phyloP scores from a whole-genome alignment of 2,329 filamentous ascomycete species.

The Cucurbitaria berberidis region DNA sequence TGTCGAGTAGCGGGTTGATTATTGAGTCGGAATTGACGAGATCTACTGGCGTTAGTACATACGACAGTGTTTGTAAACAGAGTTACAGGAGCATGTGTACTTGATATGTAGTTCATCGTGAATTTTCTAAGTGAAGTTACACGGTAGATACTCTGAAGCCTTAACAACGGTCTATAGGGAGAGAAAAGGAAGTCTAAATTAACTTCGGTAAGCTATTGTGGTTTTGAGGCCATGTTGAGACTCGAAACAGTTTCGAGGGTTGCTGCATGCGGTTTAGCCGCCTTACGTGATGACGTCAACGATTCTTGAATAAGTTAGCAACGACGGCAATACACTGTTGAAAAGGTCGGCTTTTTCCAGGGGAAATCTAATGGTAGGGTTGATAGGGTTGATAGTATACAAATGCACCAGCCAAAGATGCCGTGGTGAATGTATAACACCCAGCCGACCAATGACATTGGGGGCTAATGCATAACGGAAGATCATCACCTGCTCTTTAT shows the following conservation, averaged over 20 bases:
- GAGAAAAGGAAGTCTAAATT: neutral
- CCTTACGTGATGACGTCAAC: constrained; percentile 32
- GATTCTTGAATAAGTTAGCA: constrained; percentile 8
- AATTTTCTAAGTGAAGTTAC: neutral
- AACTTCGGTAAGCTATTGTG: constrained; percentile 5
- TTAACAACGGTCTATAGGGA: neutral
- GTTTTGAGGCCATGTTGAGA: constrained; percentile 26
- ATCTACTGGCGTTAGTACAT: constrained; percentile 17
- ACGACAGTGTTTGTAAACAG: neutral
- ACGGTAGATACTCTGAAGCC: neutral
- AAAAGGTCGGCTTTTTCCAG: neutral
- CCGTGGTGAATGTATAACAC: too few species aligned
- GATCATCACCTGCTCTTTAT: too few species aligned
- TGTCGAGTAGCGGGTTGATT: constrained; percentile 61
- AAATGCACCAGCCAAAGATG: too few species aligned
- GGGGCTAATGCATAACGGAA: too few species aligned
- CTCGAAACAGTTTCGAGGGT: constrained; percentile 24
- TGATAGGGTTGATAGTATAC: too few species aligned
- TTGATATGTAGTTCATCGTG: constrained; percentile 44
- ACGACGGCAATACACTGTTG: neutral
- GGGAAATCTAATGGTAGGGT: too few species aligned
- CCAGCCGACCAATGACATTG: too few species aligned
- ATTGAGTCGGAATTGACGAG: constrained; percentile 33
- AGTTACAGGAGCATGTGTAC: constrained; percentile 15
- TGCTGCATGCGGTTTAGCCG: constrained; percentile 25